Evolutionary conservation across 1,284 basidiomycete genomes (phyloP).

Genomic region (Cutaneotrichosporon sp.): DNA sequence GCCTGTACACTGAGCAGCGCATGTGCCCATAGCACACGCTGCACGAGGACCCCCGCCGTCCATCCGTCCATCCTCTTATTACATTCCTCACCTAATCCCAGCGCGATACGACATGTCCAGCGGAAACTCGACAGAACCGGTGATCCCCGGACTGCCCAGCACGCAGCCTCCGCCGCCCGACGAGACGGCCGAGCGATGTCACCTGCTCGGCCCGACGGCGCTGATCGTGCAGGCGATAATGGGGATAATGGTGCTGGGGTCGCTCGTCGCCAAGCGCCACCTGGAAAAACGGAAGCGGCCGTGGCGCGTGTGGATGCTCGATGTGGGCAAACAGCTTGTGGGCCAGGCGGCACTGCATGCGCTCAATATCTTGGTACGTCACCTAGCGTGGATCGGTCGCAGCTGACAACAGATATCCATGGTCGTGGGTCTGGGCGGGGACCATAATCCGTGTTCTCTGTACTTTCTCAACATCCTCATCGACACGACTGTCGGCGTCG

Average conservation of each 20-base stretch:
- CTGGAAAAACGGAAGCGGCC: slow-evolving; percentile 75
- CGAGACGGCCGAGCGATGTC: slow-evolving; percentile 44
- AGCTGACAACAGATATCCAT: slow-evolving; percentile 39
- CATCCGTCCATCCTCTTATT: not conserved
- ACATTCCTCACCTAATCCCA: not conserved
- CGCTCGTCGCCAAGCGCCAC: slow-evolving; percentile 82
- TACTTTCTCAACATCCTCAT: slow-evolving; percentile 94
- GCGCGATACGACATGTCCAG: not conserved
- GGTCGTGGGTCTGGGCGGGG: slow-evolving; percentile 57
- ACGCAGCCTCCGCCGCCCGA: slow-evolving; percentile 47
- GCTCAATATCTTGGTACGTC: slow-evolving; percentile 68
- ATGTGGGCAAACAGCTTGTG: slow-evolving; percentile 84
- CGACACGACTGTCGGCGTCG: slow-evolving; percentile 82
- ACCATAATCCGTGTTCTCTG: slow-evolving; percentile 76
- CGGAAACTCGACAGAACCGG: not conserved
- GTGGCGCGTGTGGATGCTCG: slow-evolving; percentile 86
- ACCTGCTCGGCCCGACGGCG: slow-evolving; percentile 50
- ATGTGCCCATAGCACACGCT: not conserved
- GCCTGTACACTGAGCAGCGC: not conserved
- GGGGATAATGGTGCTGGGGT: slow-evolving; percentile 79
- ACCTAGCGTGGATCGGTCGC: not conserved
- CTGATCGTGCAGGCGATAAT: slow-evolving; percentile 51
- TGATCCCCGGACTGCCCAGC: slow-evolving; percentile 43
- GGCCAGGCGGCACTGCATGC: slow-evolving; percentile 88
- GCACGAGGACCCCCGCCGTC: not conserved